Base-by-base conservation (phyloP, 805 yeast species). In the Candida tibetensis region DNA sequence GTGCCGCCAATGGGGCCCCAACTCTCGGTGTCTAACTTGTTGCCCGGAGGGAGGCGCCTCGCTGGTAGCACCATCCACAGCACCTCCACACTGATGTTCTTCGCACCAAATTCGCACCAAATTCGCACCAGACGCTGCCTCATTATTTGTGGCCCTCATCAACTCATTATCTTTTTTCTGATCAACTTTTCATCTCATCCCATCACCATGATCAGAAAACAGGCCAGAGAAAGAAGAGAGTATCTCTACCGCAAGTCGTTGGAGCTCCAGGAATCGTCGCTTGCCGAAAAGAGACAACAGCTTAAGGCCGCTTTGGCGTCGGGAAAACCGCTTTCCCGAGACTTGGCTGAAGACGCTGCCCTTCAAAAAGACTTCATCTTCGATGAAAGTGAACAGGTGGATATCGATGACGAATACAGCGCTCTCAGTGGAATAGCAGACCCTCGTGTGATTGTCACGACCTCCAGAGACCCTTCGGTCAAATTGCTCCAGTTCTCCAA, bases 211-310 rank as follows among this genome's bases (percentile, higher is more conserved):
- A 64, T 88, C 40, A 79, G 99, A 64, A 79, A 88, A 70, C 95
- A 91, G 57, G 97, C 98, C 5, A 81, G 99, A 66, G 97, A 93
- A 61, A 78, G 99, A 68, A 79, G 95, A 62, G 98, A 93, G 56
- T 93, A 90, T 54, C 71, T 93, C 18, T 93, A 86, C 68, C 76
- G 88, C 36, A 89, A 90, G 58, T 86, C 96, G 0, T 79, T 86
- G 35, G 93, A 88, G 57, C 74, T 91, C 25, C 96, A 93, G 59
- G 98, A 93, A 48, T 84, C 95, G 8, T 78, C 84, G 16, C 72
- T 85, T 30, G 83, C 84, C 14, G 91, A 86, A 54, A 91, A 91
- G 60, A 74, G 98, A 49, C 95, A 85, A 55, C 85, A 82, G 52
- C 70, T 93, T 29, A 83, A 85, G 46, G 85, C 86, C 12, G 95